Conservation (phyloP, 2,329 filamentous ascomycete species). For the Pseudocercospora crystallina region DNA sequence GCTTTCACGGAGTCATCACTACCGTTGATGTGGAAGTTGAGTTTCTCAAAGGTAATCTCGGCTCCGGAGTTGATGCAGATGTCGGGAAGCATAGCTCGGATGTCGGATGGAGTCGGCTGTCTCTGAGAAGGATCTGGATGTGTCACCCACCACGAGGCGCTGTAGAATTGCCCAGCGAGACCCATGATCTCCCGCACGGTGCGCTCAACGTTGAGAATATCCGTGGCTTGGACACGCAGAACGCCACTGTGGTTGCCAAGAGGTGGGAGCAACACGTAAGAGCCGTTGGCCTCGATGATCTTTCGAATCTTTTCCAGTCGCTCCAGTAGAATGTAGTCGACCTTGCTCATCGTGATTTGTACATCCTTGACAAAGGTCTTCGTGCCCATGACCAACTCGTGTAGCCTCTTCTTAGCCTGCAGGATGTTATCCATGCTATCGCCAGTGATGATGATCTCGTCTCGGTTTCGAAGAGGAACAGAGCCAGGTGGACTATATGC, state of each 20-base stretch:
- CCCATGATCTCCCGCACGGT: slow-evolving; percentile 96
- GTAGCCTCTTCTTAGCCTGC: slow-evolving; percentile 85
- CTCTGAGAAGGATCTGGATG: slow-evolving; percentile 67
- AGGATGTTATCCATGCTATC: slow-evolving; percentile 81
- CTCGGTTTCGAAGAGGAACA: slow-evolving; percentile 70
- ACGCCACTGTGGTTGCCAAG: slow-evolving; percentile 81
- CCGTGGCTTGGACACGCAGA: slow-evolving; percentile 87
- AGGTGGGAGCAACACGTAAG: slow-evolving; percentile 87
- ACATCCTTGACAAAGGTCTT: slow-evolving; percentile 85
- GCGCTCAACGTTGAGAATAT: slow-evolving; percentile 90
- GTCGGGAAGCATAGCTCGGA: slow-evolving; percentile 87
- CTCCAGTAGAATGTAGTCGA: slow-evolving; percentile 88
- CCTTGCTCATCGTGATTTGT: slow-evolving; percentile 83
- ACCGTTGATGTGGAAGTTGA: slow-evolving; percentile 89
- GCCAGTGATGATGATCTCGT: slow-evolving; percentile 94
- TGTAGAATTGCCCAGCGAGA: slow-evolving; percentile 94
- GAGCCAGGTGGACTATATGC: slow-evolving; percentile 84
- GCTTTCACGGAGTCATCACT: slow-evolving; percentile 96
- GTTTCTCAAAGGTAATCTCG: slow-evolving; percentile 90
- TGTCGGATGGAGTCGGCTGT: slow-evolving; percentile 64
- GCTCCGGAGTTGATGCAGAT: slow-evolving; percentile 96
- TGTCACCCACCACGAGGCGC: slow-evolving; percentile 91
- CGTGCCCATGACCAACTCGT: slow-evolving; percentile 76
- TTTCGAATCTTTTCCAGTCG: slow-evolving; percentile 95
- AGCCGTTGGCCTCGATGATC: slow-evolving; percentile 95